Percentiles rank a stretch among this genome's conserved stretches.
phyloP scores from a whole-genome alignment of 2,329 filamentous ascomycete species.

The Fragosphaeria purpurea region DNA sequence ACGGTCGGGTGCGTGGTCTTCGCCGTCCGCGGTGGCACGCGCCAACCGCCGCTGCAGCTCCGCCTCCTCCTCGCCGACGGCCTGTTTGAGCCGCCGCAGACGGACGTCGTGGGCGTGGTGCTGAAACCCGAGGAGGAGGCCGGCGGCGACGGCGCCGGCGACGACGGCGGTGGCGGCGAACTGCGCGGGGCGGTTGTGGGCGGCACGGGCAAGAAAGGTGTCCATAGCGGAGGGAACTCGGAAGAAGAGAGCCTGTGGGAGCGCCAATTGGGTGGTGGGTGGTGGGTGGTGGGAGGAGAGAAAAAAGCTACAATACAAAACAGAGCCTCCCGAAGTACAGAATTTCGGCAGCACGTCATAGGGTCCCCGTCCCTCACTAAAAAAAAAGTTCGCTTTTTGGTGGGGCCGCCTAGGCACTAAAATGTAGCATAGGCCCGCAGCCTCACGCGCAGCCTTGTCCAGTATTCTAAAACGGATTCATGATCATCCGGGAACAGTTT shows the following conservation, averaged over 20 bases:
- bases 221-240: conserved; percentile 16
- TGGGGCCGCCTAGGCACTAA: too few species aligned
- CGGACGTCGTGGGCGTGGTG: conserved; percentile 44
- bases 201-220: conserved; percentile 33
- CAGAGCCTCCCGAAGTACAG: too few species aligned
- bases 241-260: background rate
- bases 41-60: conserved; percentile 13
- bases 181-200: conserved; percentile 43
- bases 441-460: too few species aligned
- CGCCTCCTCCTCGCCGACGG: conserved; percentile 32
- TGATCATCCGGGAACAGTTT: too few species aligned
- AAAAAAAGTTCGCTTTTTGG: too few species aligned
- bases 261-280: background rate
- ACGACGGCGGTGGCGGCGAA: conserved; percentile 61
- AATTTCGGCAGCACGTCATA: too few species aligned
- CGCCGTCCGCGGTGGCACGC: conserved; percentile 7
- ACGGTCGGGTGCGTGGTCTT: conserved; percentile 20
- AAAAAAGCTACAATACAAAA: too few species aligned
- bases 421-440: too few species aligned
- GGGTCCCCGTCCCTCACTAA: too few species aligned
- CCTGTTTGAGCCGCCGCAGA: conserved; percentile 47
- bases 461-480: too few species aligned
- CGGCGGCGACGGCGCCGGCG: conserved; percentile 50
- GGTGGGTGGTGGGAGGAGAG: too few species aligned
- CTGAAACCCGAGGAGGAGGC: conserved; percentile 53